Conservation (phyloP, 2,329 filamentous ascomycete genomes). For the Sclerotinia spermophila region DNA sequence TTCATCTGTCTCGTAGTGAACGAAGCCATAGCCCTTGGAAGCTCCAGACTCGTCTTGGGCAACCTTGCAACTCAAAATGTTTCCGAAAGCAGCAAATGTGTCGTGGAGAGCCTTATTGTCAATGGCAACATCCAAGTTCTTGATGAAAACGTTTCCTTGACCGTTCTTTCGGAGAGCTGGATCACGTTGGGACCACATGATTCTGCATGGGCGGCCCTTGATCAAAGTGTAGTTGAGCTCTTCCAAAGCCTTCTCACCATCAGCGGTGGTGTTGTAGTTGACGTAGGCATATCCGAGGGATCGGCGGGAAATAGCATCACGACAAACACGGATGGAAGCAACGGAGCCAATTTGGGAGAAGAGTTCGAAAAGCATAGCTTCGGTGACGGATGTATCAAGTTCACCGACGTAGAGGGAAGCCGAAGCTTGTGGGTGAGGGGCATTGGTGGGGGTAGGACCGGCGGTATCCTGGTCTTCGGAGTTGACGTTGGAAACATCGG, state of each 20-base stretch:
- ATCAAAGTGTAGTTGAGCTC: constrained; percentile 99
- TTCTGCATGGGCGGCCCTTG: constrained; percentile 97
- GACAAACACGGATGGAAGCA: constrained; percentile 98
- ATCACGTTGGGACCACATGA: constrained; percentile 99
- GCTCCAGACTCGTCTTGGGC: constrained; percentile 94
- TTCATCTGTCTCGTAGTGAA: constrained; percentile 99
- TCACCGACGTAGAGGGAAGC: constrained; percentile 99
- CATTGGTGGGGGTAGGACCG: constrained; percentile 67
- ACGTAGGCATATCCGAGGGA: constrained; percentile 99
- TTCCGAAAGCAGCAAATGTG: constrained; percentile 97
- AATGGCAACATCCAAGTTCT: constrained; percentile 97
- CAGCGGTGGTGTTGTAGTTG: constrained; percentile 97
- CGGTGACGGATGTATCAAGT: constrained; percentile 94
- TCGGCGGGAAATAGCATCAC: constrained; percentile 96
- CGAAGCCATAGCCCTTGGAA: constrained; percentile 98
- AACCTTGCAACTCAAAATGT: constrained; percentile 99
- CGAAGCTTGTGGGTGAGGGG: constrained; percentile 83
- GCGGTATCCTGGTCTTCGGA: constrained; percentile 61
- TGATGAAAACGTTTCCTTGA: constrained; percentile 99
- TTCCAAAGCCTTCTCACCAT: constrained; percentile 97
- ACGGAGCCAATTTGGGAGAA: constrained; percentile 99
- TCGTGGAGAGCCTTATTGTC: constrained; percentile 99
- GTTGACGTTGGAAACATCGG: constrained; percentile 57
- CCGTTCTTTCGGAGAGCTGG: constrained; percentile 98
- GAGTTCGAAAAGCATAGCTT: constrained; percentile 99